phyloP scores from a whole-genome alignment of 1,139 yeast species.

The Lodderomyces pseudojiufengensis region DNA sequence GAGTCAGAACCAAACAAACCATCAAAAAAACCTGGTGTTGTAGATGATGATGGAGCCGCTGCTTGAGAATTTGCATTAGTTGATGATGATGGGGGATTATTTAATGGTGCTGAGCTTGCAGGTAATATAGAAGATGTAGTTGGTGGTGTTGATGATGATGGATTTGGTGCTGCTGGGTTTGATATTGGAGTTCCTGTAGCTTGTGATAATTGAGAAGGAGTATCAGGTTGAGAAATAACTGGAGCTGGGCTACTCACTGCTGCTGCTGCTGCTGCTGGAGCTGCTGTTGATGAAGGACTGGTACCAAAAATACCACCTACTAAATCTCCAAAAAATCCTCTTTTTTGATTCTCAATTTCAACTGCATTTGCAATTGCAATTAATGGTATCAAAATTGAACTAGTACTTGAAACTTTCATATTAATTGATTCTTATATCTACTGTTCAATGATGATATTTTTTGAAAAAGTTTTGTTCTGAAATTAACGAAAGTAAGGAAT shows the following conservation, averaged over 20 bases:
- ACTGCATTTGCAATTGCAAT: conserved; percentile 11
- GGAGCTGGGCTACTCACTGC: conserved; percentile 9
- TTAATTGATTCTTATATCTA: background rate
- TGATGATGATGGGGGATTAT: too few relatives aligned
- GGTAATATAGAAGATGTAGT: too few relatives aligned
- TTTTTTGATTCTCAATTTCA: conserved; percentile 8
- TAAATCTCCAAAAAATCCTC: conserved; percentile 14
- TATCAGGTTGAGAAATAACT: background rate
- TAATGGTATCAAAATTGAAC: conserved; percentile 11
- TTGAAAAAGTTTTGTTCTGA: background rate
- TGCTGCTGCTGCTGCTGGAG: conserved; percentile 13
- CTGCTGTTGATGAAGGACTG: conserved; percentile 12
- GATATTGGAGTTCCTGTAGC: conserved; percentile 10
- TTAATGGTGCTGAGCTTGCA: too few relatives aligned
- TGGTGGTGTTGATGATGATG: conserved; percentile 10
- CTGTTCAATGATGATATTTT: too few relatives aligned
- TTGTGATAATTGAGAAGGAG: conserved; percentile 1
- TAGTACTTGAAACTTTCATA: conserved; percentile 10
- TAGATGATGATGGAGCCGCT: conserved; percentile 8
- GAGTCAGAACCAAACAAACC: background rate
- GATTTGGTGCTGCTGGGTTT: too few relatives aligned
- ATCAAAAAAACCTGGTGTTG: conserved; percentile 2
- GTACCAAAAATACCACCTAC: conserved; percentile 7
- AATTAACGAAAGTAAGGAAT: conserved; percentile 5
- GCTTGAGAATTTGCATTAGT: conserved; percentile 9